Base-by-base conservation (phyloP, 371 early-diverging fungal species). In the Zychaea mexicana region DNA sequence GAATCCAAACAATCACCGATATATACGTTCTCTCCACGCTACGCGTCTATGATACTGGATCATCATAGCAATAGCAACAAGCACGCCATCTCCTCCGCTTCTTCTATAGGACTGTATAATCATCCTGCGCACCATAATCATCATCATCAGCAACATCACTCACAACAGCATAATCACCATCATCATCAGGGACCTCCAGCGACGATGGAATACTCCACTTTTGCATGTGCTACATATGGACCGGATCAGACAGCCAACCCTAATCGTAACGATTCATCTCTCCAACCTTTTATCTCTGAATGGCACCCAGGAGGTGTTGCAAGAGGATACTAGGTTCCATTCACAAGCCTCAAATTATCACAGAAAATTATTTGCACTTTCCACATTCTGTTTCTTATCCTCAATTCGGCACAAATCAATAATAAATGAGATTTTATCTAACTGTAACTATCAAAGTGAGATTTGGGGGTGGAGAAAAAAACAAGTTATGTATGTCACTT, bases 261-360 rank as follows among this genome's bases (percentile, higher is more conserved):
- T 21, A 32, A 46, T 22, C 28, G 33, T 24, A 21, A 24, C n/a
- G 49, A 49, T 49, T 22, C 52, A 49, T 60, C 52, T 38, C 32
- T 47, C 47, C 52, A 60, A 36, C 17, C 39, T 13, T 53, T 52
- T 49, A 53, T 36, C 26, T 49, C 62, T 38, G 54, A 61, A 38
- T 61, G 62, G 62, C 62, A 61, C 39, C 62, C 62, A 33, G 62
- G 62, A 6, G 62, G 62, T 53, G 62, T 58, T 33, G 26, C 59
- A 58, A 58, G 59, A 58, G 28, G 59, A n/a, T 58, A 58, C 27
- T 58, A 42, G 45, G 26, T 53, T 53, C 53, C 26, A 26, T 30
- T 13, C 53, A 27, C 53, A 53, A 30, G 26, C 3, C 17, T 4
- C 52, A 26, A 52, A n/a, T n/a, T n/a, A n/a, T n/a, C n/a, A n/a